Evolutionary conservation across 768 basidiomycete genomes (phyloP).

Genomic region (Phlebiopsis gigantea): DNA sequence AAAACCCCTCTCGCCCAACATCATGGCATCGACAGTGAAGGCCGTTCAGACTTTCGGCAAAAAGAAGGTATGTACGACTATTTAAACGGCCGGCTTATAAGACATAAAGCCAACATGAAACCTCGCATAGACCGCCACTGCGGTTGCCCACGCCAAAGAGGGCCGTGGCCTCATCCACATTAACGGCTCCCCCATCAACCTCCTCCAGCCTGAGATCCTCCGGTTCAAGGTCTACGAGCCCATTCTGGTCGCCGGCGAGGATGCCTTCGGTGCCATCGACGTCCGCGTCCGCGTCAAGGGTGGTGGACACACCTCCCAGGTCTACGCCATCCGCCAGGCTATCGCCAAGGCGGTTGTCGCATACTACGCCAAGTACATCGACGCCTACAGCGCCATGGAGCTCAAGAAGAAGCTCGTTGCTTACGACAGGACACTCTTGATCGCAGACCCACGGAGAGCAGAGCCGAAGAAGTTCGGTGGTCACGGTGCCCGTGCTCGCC

Average conservation of each 20-base stretch:
- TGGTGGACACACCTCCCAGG: slow-evolving; percentile 89
- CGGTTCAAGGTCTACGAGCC: slow-evolving; percentile 99
- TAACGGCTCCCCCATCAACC: slow-evolving; percentile 94
- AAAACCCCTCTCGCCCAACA: slow-evolving; percentile 25
- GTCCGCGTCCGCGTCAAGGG: slow-evolving; percentile 98
- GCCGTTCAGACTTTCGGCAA: slow-evolving; percentile 99
- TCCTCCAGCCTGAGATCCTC: slow-evolving; percentile 92
- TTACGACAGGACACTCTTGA: slow-evolving; percentile 88
- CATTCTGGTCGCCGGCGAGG: slow-evolving; percentile 88
- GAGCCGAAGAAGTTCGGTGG: slow-evolving; percentile 99
- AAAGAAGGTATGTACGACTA: slow-evolving; percentile 76
- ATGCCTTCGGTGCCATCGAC: slow-evolving; percentile 82
- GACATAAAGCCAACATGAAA: neutral
- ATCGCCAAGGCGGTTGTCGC: slow-evolving; percentile 97
- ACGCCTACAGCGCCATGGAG: slow-evolving; percentile 95
- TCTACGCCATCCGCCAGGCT: slow-evolving; percentile 96
- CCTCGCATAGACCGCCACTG: slow-evolving; percentile 80
- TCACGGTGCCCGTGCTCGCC: slow-evolving; percentile 94
- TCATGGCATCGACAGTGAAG: slow-evolving; percentile 72
- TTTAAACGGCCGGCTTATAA: slow-evolving; percentile 2
- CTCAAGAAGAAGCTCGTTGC: slow-evolving; percentile 97
- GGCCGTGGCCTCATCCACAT: slow-evolving; percentile 95
- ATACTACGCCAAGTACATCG: slow-evolving; percentile 98
- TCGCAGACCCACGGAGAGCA: slow-evolving; percentile 94
- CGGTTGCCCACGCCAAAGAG: slow-evolving; percentile 94